phyloP scores from a whole-genome alignment of 1,284 basidiomycete species.

The Boletellus sp. region DNA sequence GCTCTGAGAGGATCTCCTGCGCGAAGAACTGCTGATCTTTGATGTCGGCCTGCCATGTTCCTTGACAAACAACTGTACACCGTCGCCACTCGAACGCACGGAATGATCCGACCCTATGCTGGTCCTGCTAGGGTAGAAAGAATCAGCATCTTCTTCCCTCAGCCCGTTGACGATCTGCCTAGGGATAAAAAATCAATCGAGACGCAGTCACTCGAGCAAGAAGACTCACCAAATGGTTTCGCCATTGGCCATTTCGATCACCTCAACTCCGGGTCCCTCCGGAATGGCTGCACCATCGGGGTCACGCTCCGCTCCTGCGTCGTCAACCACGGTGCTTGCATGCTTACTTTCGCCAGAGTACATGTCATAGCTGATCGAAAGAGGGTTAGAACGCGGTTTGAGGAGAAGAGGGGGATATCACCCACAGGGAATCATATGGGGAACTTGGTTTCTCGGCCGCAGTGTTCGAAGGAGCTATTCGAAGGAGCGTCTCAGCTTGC shows the following conservation, averaged over 20 bases:
- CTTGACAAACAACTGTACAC: conserved; percentile 66
- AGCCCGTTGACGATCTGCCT: conserved; percentile 82
- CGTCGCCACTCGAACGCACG: conserved; percentile 48
- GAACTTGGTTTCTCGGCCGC: conserved; percentile 60
- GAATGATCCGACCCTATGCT: conserved; percentile 77
- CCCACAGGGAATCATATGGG: conserved; percentile 73
- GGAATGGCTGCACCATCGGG: conserved; percentile 36
- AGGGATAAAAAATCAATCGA: conserved; percentile 10
- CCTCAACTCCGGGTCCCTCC: conserved; percentile 63
- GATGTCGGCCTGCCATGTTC: conserved; percentile 66
- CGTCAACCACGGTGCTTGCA: conserved; percentile 23
- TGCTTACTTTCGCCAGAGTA: conserved; percentile 58
- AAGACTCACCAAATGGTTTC: conserved; percentile 71
- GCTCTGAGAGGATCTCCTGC: conserved; percentile 51
- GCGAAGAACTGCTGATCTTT: conserved; percentile 59
- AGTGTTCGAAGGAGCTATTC: conserved; percentile 39
- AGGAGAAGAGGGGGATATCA: conserved; percentile 18
- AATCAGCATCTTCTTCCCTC: conserved; percentile 71
- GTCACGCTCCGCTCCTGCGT: conserved; percentile 24
- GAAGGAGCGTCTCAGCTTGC: conserved; percentile 44
- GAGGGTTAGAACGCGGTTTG: conserved; percentile 15
- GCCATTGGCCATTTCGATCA: conserved; percentile 77
- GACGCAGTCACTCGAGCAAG: conserved; percentile 5
- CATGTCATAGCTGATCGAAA: conserved; percentile 66
- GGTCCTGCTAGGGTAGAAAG: conserved; percentile 58